A percentile compares a stretch with the other conserved stretches of the same genome.
phyloP scores from a whole-genome alignment of 2,329 filamentous ascomycete species.

The Ramularia collo-cygni region DNA sequence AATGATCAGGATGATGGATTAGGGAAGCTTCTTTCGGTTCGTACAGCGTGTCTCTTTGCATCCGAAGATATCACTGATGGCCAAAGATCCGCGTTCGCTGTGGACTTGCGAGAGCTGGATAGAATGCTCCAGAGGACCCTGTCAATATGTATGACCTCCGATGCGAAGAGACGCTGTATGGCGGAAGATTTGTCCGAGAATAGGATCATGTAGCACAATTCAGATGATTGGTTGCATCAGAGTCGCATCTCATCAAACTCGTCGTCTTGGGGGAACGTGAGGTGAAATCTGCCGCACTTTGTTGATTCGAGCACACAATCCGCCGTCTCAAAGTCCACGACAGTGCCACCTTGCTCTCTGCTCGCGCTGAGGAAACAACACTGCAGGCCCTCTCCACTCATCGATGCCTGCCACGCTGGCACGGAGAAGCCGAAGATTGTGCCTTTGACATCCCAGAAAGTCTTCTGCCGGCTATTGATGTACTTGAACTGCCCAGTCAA shows the following conservation, averaged over 20 bases:
- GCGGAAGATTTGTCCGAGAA: too few species aligned
- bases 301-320: slow-evolving; percentile 32
- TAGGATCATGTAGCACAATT: too few species aligned
- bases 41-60: too few species aligned
- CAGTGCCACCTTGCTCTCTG: slow-evolving; percentile 31
- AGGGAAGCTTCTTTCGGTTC: too few species aligned
- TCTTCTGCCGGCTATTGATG: slow-evolving; percentile 27
- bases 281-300: slow-evolving; percentile 37
- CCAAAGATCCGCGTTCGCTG: too few species aligned
- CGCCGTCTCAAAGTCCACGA: slow-evolving; percentile 33
- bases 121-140: too few species aligned
- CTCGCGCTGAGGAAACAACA: slow-evolving; percentile 32
- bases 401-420: slow-evolving; percentile 35
- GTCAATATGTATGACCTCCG: too few species aligned
- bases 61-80: too few species aligned
- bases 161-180: too few species aligned
- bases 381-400: slow-evolving; percentile 35
- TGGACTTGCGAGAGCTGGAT: too few species aligned
- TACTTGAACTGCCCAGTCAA: slow-evolving; percentile 32
- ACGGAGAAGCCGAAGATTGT: slow-evolving; percentile 36
- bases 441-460: slow-evolving; percentile 29
- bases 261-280: slow-evolving; percentile 37
- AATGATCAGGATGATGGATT: too few species aligned
- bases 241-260: slow-evolving; percentile 34
- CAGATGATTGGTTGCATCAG: too few species aligned